These are phyloP conservation scores for Rhodotorula sphaerocarpa DNA, from an alignment of 768 basidiomycete genomes.

Conservation along the genomic window DNA sequence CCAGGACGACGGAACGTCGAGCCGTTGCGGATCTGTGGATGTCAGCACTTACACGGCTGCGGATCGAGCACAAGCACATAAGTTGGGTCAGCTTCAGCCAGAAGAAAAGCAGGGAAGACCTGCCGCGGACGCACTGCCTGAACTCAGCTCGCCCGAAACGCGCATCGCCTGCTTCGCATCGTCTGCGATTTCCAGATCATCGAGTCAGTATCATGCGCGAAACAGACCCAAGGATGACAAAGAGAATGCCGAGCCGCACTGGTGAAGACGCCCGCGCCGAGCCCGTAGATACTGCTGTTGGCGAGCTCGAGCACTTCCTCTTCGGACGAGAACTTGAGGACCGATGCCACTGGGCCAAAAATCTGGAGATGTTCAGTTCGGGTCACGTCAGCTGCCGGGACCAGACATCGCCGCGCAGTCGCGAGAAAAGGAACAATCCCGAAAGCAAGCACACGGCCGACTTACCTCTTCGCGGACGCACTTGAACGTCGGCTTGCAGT, in stretches of 20 bases:
- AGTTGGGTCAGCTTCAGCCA: too few relatives aligned
- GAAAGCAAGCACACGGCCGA: too few relatives aligned
- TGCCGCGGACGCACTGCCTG: conserved; percentile 53
- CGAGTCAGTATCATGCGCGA: conserved; percentile 53
- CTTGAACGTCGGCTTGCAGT: conserved; percentile 79
- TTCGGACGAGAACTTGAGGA: conserved; percentile 73
- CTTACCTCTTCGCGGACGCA: conserved; percentile 53
- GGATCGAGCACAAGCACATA: too few relatives aligned
- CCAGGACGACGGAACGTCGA: background rate
- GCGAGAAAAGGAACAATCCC: too few relatives aligned
- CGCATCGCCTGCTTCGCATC: conserved; percentile 84
- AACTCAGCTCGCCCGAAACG: conserved; percentile 74
- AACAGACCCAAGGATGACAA: background rate
- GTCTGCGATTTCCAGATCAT: conserved; percentile 44
- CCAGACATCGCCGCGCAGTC: too few relatives aligned
- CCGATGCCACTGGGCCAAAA: conserved; percentile 83
- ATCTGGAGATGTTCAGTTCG: conserved; percentile 41
- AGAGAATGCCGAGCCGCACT: background rate
- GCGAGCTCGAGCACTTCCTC: conserved; percentile 75
- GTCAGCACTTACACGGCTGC: too few relatives aligned
- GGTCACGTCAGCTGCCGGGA: too few relatives aligned
- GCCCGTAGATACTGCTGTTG: conserved; percentile 80
- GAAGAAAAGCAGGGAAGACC: background rate
- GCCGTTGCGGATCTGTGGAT: too few relatives aligned
- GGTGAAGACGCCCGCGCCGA: conserved; percentile 77